Conservation (phyloP, 441 rosid genomes). For the Gossypium armourianum region DNA sequence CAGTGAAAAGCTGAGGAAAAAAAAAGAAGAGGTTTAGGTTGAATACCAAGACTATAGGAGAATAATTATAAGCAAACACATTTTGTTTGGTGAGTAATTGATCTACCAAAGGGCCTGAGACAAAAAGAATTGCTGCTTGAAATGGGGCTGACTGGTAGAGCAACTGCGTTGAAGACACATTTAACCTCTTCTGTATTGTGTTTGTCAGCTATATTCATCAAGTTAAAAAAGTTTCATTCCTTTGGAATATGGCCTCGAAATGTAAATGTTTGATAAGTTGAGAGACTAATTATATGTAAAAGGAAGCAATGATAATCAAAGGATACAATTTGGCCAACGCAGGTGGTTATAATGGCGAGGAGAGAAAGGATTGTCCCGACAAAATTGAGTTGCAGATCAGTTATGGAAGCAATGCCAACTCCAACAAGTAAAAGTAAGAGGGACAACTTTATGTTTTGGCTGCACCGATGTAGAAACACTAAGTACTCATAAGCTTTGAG, state of each 20-base stretch:
- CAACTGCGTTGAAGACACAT: constrained; percentile 87
- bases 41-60: constrained; percentile 58
- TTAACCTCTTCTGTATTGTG: constrained; percentile 82
- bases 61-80: constrained; percentile 70
- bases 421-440: constrained; percentile 63
- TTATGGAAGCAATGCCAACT: constrained; percentile 82
- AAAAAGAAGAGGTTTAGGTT: background rate
- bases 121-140: constrained; percentile 83
- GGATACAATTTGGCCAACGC: constrained; percentile 94
- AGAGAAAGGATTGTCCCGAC: constrained; percentile 67
- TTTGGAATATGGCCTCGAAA: background rate
- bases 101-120: constrained; percentile 85
- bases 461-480: constrained; percentile 25
- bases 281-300: background rate
- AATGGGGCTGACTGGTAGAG: constrained; percentile 91
- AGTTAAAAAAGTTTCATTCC: constrained; percentile 20
- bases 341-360: constrained; percentile 79
- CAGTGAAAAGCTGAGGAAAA: background rate
- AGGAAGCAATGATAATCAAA: background rate
- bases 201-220: constrained; percentile 59
- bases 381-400: constrained; percentile 86
- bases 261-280: background rate
- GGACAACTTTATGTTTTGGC: constrained; percentile 66
- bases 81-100: constrained; percentile 64
- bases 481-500: background rate